A percentile compares a stretch with the other conserved stretches of the same genome.
phyloP scores from a whole-genome alignment of 305 asterid genomes.

The Withania somnifera region DNA sequence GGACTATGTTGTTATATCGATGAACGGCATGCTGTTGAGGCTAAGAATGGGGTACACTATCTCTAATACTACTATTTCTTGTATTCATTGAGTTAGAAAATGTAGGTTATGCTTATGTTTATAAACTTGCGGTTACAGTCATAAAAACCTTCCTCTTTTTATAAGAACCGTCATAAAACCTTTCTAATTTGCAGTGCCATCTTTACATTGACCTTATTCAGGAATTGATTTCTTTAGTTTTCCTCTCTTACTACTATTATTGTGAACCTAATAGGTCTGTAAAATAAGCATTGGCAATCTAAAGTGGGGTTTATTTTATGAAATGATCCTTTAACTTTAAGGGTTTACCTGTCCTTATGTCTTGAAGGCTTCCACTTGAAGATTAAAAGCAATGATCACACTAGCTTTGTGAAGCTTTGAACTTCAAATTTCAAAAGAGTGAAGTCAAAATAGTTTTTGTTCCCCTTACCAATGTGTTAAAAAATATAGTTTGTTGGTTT shows the following conservation, averaged over 20 bases:
- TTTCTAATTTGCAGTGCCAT: not conserved
- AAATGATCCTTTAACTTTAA: not conserved
- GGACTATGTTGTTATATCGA: conserved; percentile 90
- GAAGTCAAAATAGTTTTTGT: not conserved
- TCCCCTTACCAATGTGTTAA: not conserved
- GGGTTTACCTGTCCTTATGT: not conserved
- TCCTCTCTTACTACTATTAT: not conserved
- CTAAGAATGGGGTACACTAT: conserved; percentile 65
- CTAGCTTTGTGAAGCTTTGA: not conserved
- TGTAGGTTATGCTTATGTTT: not conserved
- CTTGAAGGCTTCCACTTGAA: not conserved
- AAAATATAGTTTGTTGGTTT: not conserved
- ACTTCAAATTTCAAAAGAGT: not conserved
- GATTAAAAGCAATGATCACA: not conserved
- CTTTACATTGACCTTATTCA: not conserved
- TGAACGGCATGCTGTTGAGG: conserved; percentile 69
- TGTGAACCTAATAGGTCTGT: not conserved
- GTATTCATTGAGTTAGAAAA: not conserved
- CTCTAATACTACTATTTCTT: not conserved
- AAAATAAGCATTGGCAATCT: not conserved
- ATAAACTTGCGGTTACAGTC: too few relatives aligned
- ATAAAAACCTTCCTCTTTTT: not conserved
- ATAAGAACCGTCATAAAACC: not conserved
- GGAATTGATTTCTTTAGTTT: not conserved
- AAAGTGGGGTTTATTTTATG: not conserved